A percentile compares a stretch with the other conserved stretches of the same genome.
Evolutionary conservation across 805 yeast species (phyloP).

Genomic region (Tetrapisispora pingtungensis): DNA sequence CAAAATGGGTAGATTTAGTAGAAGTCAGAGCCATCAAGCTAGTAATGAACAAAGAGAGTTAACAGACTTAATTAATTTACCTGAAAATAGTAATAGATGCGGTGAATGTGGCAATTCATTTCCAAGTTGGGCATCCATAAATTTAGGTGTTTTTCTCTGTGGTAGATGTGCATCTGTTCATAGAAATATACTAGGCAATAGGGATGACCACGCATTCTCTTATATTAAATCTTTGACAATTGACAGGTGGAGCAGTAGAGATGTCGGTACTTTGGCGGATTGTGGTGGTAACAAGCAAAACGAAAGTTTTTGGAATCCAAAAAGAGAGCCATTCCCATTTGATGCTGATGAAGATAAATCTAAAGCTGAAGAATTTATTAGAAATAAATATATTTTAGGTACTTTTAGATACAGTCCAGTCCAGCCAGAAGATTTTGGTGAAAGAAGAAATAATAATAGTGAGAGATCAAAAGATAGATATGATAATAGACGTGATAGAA

Average conservation of each 20-base stretch:
- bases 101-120: conserved; percentile 65
- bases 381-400: conserved; percentile 62
- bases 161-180: conserved; percentile 80
- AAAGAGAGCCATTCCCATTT: conserved; percentile 56
- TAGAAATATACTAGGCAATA: conserved; percentile 44
- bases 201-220: conserved; percentile 38
- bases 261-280: conserved; percentile 35
- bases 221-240: conserved; percentile 61
- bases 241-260: conserved; percentile 56
- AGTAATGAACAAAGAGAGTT: conserved; percentile 29
- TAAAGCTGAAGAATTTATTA: conserved; percentile 46
- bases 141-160: conserved; percentile 63
- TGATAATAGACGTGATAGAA: not conserved
- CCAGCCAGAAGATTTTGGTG: conserved; percentile 23
- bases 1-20: conserved; percentile 3
- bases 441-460: conserved; percentile 1
- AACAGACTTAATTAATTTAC: conserved; percentile 47
- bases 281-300: conserved; percentile 57
- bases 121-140: conserved; percentile 40
- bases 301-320: conserved; percentile 56
- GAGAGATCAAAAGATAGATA: conserved; percentile 3
- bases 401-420: conserved; percentile 33
- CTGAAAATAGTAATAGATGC: conserved; percentile 57
- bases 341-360: conserved; percentile 61
- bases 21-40: not conserved